Evolutionary conservation across 2,329 filamentous ascomycete genomes (phyloP), one percentile per base, ranked within the genome.

Genomic region (Tolypocladium sp.): DNA sequence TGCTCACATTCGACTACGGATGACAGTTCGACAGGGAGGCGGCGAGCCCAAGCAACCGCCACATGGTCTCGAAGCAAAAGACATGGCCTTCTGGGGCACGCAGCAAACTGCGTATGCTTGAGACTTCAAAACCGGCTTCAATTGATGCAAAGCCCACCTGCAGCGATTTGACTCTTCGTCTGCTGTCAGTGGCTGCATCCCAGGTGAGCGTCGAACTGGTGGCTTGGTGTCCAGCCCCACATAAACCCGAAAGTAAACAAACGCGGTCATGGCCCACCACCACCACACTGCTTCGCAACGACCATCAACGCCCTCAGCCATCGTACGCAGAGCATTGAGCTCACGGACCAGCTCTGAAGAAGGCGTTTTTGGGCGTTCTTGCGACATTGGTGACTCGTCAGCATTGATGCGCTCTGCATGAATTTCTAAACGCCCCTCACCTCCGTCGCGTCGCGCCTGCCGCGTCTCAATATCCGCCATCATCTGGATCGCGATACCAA

Each of bases 211-310:
- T 33, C 17, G 27, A n/a, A 27, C 25, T 46, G 42, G 42, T 52
- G 27, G 49, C 20, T 49, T 33, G 4, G 7, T 12, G 27, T 25
- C n/a, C 56, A 27, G 60, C 58, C 58, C 62, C 59, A 61, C 61
- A 58, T 52, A 56, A 53, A 3, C 30, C 57, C 58, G 58, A 63
- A 67, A 67, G 69, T 71, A 71, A 71, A 70, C 69, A 71, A 71
- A 71, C 68, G 66, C 66, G 66, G 54, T 63, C 33, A 27, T 40
- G 33, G 35, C 52, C 56, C 41, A 55, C 49, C 52, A 58, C 35
- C 53, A 38, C 41, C 33, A 30, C 55, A 25, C 33, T 17, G 27
- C 51, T 37, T 56, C 57, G n/a, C 38, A 44, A 25, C 46, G 30
- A 49, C 42, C 15, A 37, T 46, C 13, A 30, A 6, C 46, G 25